phyloP scores from a whole-genome alignment of 1,284 basidiomycete species.

The Wallemia mellicola region DNA sequence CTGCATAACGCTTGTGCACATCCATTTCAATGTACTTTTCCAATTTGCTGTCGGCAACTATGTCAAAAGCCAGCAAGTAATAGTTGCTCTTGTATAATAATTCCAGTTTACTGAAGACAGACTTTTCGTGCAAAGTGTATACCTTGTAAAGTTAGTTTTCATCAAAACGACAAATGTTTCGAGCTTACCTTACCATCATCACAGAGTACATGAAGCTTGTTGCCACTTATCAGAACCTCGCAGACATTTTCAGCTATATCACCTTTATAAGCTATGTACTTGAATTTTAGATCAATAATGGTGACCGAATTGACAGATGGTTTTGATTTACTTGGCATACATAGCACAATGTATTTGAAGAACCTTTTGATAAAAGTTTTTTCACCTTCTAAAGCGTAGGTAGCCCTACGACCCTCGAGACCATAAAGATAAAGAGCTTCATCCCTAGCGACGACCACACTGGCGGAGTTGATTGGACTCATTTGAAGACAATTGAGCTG shows the following conservation, averaged over 20 bases:
- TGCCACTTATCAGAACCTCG: background rate
- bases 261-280: background rate
- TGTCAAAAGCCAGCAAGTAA: background rate
- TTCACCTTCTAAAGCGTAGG: background rate
- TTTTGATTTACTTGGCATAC: background rate
- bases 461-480: background rate
- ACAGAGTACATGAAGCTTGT: background rate
- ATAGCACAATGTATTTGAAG: background rate
- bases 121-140: background rate
- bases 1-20: slow-evolving; percentile 64
- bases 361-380: background rate
- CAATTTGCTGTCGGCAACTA: slow-evolving; percentile 22
- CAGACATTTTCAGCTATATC: background rate
- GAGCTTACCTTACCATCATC: background rate
- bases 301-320: background rate
- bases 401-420: background rate
- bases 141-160: background rate
- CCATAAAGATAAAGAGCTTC: background rate
- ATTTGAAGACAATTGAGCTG: background rate
- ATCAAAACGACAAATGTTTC: background rate
- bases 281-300: background rate
- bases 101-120: background rate
- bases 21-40: slow-evolving; percentile 36
- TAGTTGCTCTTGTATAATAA: background rate
- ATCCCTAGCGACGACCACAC: background rate